Percentiles rank a stretch among this genome's conserved stretches.
Evolutionary conservation across 805 yeast genomes (phyloP).

Genomic region (Yarrowia yakushimensis): DNA sequence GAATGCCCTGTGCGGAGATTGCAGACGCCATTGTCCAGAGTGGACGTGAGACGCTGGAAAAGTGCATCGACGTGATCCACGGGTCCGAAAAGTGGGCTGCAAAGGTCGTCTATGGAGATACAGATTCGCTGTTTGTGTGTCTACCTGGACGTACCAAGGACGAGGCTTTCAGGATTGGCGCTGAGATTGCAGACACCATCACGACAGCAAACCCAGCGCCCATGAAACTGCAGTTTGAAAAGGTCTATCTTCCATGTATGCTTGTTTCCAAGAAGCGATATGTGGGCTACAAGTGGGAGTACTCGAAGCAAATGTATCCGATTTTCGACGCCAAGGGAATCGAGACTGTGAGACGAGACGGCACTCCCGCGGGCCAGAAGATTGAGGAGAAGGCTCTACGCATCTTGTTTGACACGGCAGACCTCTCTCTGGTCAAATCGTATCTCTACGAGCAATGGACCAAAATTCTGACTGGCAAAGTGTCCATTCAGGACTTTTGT

Average conservation of each 20-base stretch:
- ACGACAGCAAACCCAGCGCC: conserved; percentile 76
- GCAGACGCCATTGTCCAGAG: conserved; percentile 93
- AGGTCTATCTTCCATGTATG: conserved; percentile 84
- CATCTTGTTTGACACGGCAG: conserved; percentile 65
- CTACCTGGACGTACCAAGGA: conserved; percentile 74
- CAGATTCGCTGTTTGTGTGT: conserved; percentile 88
- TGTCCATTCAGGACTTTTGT: conserved; percentile 77
- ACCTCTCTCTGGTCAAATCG: conserved; percentile 64
- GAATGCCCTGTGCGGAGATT: conserved; percentile 95
- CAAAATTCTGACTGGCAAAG: conserved; percentile 59
- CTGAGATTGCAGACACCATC: conserved; percentile 60
- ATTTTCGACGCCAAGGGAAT: conserved; percentile 94
- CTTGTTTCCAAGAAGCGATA: conserved; percentile 83
- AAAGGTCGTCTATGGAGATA: conserved; percentile 93
- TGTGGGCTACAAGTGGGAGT: conserved; percentile 79
- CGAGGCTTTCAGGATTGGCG: conserved; percentile 77
- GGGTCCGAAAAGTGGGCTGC: conserved; percentile 66
- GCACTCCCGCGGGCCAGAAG: conserved; percentile 86
- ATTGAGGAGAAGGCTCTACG: conserved; percentile 69
- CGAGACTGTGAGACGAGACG: conserved; percentile 92
- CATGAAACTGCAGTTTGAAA: conserved; percentile 79
- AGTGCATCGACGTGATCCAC: conserved; percentile 69
- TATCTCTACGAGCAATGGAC: conserved; percentile 65
- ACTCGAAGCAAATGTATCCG: conserved; percentile 52
- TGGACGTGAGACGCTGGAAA: conserved; percentile 78